These are phyloP conservation scores for Neobulgaria alba DNA, from an alignment of 2,329 filamentous ascomycete genomes.

Conservation along the genomic window DNA sequence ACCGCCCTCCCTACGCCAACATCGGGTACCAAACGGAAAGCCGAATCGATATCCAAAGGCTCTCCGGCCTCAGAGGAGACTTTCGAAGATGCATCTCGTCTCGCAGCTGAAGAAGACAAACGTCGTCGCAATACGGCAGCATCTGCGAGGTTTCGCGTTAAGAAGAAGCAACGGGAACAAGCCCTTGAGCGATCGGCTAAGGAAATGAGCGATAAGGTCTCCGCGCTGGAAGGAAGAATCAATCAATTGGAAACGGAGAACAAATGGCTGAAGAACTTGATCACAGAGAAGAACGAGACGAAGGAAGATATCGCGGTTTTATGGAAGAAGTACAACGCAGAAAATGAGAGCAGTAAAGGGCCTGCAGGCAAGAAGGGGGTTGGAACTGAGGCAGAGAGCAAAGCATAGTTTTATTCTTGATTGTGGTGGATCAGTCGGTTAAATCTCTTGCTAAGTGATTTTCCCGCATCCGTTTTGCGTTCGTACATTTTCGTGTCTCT, in stretches of 20 bases:
- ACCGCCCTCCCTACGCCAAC: constrained; percentile 19
- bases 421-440: no score
- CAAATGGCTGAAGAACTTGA: constrained; percentile 71
- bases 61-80: constrained; percentile 29
- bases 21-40: constrained; percentile 28
- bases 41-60: constrained; percentile 15
- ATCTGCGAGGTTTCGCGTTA: constrained; percentile 80
- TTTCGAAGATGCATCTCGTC: constrained; percentile 62
- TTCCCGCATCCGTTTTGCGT: no score
- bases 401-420: no score
- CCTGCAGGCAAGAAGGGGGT: constrained; percentile 27
- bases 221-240: constrained; percentile 62
- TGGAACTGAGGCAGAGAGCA: constrained; percentile 23
- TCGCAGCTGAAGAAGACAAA: constrained; percentile 82
- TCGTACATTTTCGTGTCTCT: no score
- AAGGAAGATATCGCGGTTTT: constrained; percentile 32
- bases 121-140: constrained; percentile 82
- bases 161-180: constrained; percentile 94
- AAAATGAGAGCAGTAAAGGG: constrained; percentile 25
- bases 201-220: constrained; percentile 75
- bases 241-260: constrained; percentile 75
- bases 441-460: no score
- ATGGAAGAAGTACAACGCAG: constrained; percentile 33
- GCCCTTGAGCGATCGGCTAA: constrained; percentile 73
- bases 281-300: constrained; percentile 68